Evolutionary conservation across 352 stramenopile genomes (phyloP).

Genomic region (Phytophthora rubi): DNA sequence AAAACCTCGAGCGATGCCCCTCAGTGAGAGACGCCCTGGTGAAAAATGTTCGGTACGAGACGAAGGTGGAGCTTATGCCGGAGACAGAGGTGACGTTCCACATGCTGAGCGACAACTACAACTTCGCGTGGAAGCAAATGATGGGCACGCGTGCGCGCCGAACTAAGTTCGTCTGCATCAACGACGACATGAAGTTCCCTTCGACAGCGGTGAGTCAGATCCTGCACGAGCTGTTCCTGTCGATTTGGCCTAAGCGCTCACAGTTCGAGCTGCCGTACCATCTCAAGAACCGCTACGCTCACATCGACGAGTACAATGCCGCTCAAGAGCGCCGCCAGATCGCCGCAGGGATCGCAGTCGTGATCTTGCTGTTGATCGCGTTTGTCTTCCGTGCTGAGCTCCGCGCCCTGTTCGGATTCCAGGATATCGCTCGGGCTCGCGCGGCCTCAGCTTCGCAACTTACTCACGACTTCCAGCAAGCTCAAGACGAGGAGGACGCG

Average conservation of each 20-base stretch:
- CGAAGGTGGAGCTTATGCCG: constrained; percentile 66
- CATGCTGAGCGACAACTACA: constrained; percentile 94
- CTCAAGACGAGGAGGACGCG: constrained; percentile 16
- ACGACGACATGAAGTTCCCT: constrained; percentile 95
- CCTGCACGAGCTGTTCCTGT: constrained; percentile 92
- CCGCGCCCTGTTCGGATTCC: constrained; percentile 65
- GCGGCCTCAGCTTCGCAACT: constrained; percentile 74
- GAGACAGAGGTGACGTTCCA: constrained; percentile 94
- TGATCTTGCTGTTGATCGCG: constrained; percentile 48
- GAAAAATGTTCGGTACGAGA: constrained; percentile 70
- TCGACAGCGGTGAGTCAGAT: constrained; percentile 83
- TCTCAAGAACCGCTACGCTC: constrained; percentile 85
- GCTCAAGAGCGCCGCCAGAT: constrained; percentile 56
- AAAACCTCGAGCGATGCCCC: constrained; percentile 58
- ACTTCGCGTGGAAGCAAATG: constrained; percentile 91
- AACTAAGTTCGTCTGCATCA: constrained; percentile 97
- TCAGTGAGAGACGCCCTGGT: constrained; percentile 62
- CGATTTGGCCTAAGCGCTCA: constrained; percentile 91
- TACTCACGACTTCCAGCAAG: constrained; percentile 52
- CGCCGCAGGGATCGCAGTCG: constrained; percentile 37
- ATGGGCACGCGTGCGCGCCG: constrained; percentile 90
- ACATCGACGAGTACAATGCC: constrained; percentile 80
- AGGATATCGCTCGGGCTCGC: constrained; percentile 67
- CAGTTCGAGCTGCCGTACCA: constrained; percentile 92
- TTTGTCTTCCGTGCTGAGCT: constrained; percentile 68